Conservation (phyloP, 2,329 filamentous ascomycete genomes). For the Ceratocystis destructans region DNA sequence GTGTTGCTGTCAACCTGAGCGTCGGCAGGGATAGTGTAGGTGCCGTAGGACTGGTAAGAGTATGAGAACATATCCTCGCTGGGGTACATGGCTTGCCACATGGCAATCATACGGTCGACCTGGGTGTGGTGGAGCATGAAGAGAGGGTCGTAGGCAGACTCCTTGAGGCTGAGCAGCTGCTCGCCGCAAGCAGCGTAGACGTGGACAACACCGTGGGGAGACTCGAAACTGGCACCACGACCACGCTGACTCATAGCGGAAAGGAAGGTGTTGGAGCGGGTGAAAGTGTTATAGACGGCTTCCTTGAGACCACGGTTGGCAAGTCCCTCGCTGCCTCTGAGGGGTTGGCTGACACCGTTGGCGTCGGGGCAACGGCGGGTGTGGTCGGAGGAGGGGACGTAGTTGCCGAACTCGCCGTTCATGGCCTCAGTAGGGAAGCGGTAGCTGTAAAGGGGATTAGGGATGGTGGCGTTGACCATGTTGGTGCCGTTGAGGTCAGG, state of each 20-base stretch:
- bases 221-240: slow-evolving; percentile 31
- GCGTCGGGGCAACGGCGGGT: slow-evolving; percentile 28
- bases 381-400: slow-evolving; percentile 25
- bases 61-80: slow-evolving; percentile 26
- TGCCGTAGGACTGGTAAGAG: slow-evolving; percentile 27
- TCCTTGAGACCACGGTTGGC: slow-evolving; percentile 27
- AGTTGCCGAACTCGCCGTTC: slow-evolving; percentile 28
- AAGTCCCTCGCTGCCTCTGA: slow-evolving; percentile 29
- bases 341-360: slow-evolving; percentile 27
- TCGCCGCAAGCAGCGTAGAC: slow-evolving; percentile 30
- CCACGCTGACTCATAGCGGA: slow-evolving; percentile 27
- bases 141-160: slow-evolving; percentile 34
- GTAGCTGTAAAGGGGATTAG: slow-evolving; percentile 42
- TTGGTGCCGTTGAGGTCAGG: slow-evolving; percentile 25
- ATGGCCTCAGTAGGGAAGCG: slow-evolving; percentile 32
- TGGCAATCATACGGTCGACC: slow-evolving; percentile 50
- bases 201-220: slow-evolving; percentile 32
- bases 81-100: slow-evolving; percentile 35
- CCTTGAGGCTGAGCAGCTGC: slow-evolving; percentile 30
- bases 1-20: slow-evolving; percentile 32
- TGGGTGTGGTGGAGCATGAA: slow-evolving; percentile 42
- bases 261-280: slow-evolving; percentile 27
- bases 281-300: slow-evolving; percentile 32
- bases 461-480: slow-evolving; percentile 26
- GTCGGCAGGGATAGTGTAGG: slow-evolving; percentile 31